Percentiles rank a stretch among this genome's conserved stretches.
Conservation (phyloP, 2,329 filamentous ascomycete species). For the Botrytis fabae region DNA sequence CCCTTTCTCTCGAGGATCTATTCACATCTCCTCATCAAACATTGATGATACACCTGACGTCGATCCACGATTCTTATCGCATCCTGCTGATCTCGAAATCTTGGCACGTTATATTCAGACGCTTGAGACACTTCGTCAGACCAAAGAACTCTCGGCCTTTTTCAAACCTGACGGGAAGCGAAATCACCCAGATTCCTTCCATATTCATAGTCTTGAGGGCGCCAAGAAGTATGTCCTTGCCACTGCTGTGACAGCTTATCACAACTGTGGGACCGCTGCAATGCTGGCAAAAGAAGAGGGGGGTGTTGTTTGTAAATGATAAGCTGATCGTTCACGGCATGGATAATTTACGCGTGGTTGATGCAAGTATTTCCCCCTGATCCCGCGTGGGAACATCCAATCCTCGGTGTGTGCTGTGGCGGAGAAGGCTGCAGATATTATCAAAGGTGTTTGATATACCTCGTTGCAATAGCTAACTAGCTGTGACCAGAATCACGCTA, state of each 20-base stretch:
- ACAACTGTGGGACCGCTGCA: conserved; percentile 11
- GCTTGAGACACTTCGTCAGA: conserved; percentile 15
- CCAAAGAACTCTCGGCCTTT: not conserved
- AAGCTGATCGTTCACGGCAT: conserved; percentile 26
- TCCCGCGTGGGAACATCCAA: not conserved
- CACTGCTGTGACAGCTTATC: not conserved
- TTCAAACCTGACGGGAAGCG: conserved; percentile 15
- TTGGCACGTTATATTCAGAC: conserved; percentile 9
- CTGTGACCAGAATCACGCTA: not conserved
- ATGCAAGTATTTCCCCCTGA: conserved; percentile 23
- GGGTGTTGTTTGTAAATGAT: conserved; percentile 29
- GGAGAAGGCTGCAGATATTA: not conserved
- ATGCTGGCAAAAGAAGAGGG: conserved; percentile 22
- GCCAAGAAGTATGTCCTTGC: conserved; percentile 15
- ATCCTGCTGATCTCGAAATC: conserved; percentile 20
- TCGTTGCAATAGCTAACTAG: not conserved
- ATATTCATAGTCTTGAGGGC: not conserved
- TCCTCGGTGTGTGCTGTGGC: not conserved
- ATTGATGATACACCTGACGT: conserved; percentile 47
- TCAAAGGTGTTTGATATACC: not conserved
- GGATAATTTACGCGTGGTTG: conserved; percentile 25
- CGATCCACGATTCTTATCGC: conserved; percentile 6
- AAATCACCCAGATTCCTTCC: conserved; percentile 5
- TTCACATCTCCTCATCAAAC: conserved; percentile 52
- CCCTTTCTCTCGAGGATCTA: conserved; percentile 56